These are phyloP conservation scores for Reutealis trisperma DNA, from an alignment of 345 rosid species.

Conservation along the genomic window DNA sequence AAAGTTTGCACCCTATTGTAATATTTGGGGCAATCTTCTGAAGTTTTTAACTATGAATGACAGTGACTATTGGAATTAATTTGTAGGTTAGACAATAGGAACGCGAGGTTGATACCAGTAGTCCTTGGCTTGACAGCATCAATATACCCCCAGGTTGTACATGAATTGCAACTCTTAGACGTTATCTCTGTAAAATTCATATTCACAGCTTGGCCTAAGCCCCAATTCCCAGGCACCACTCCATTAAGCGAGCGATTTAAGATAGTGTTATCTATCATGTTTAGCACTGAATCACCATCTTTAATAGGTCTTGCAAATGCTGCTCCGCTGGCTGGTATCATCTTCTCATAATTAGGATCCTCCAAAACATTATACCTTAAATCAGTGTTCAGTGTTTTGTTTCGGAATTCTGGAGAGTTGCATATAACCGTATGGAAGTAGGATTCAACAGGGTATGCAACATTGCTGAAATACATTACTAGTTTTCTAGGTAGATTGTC, in stretches of 20 bases:
- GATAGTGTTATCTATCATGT: slow-evolving; percentile 23
- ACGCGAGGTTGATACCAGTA: slow-evolving; percentile 26
- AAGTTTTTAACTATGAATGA: background rate
- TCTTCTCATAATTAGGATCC: slow-evolving; percentile 1
- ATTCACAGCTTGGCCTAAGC: slow-evolving; percentile 7
- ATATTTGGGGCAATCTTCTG: no score
- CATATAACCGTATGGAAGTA: slow-evolving; percentile 45
- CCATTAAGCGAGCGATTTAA: slow-evolving; percentile 19
- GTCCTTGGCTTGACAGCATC: slow-evolving; percentile 26
- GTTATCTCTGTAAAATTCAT: background rate
- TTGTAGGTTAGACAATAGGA: slow-evolving; percentile 20
- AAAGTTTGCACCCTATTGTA: no score
- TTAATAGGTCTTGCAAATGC: slow-evolving; percentile 35
- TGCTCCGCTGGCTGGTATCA: slow-evolving; percentile 25
- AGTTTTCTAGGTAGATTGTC: slow-evolving; percentile 42
- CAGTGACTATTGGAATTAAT: slow-evolving; percentile 22
- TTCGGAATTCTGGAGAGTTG: slow-evolving; percentile 41
- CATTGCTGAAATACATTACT: slow-evolving; percentile 39
- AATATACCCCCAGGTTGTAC: slow-evolving; percentile 26
- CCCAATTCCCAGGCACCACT: slow-evolving; percentile 35
- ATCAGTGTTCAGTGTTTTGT: slow-evolving; percentile 25
- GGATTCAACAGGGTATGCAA: slow-evolving; percentile 28
- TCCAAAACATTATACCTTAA: slow-evolving; percentile 26
- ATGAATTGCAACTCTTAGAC: background rate
- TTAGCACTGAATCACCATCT: slow-evolving; percentile 16